Evolutionary conservation across 83 land plant species (phyloP).

Genomic region (Picea mariana): DNA sequence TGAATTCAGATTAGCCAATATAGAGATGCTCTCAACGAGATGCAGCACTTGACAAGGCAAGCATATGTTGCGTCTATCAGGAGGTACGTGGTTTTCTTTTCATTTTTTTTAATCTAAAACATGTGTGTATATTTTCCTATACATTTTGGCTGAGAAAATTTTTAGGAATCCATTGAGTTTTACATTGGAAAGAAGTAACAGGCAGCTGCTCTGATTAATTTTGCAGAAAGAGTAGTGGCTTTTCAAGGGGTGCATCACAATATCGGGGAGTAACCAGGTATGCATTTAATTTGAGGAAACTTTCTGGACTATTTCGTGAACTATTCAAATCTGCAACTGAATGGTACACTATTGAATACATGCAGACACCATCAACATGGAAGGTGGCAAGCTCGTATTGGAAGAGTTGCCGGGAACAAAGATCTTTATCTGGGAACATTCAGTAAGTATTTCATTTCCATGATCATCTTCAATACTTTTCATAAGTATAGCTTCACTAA

Average conservation of each 20-base stretch:
- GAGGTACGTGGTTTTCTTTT: constrained; percentile 38
- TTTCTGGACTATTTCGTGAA: too few relatives aligned
- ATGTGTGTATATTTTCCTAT: too few relatives aligned
- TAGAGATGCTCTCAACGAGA: constrained; percentile 79
- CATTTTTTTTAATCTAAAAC: too few relatives aligned
- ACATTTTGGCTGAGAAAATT: background rate
- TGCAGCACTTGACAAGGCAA: constrained; percentile 88
- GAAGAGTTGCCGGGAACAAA: constrained; percentile 97
- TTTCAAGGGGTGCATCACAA: constrained; percentile 85
- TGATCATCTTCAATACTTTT: background rate
- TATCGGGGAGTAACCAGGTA: constrained; percentile 90
- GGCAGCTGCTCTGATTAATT: too few relatives aligned
- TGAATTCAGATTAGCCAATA: constrained; percentile 61
- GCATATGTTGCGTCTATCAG: constrained; percentile 86
- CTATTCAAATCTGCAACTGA: too few relatives aligned
- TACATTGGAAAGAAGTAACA: background rate
- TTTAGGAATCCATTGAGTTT: background rate
- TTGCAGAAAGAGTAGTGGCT: constrained; percentile 84
- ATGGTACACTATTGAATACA: background rate
- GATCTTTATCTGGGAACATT: constrained; percentile 95
- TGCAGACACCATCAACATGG: constrained; percentile 95
- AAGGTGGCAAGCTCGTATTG: constrained; percentile 99
- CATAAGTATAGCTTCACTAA: too few relatives aligned
- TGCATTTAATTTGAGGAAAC: too few relatives aligned
- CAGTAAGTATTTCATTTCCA: constrained; percentile 52